Evolutionary conservation across 2,329 filamentous ascomycete genomes (phyloP), one percentile per base, ranked within the genome.

Genomic region (Ophiostoma pallidulum): DNA sequence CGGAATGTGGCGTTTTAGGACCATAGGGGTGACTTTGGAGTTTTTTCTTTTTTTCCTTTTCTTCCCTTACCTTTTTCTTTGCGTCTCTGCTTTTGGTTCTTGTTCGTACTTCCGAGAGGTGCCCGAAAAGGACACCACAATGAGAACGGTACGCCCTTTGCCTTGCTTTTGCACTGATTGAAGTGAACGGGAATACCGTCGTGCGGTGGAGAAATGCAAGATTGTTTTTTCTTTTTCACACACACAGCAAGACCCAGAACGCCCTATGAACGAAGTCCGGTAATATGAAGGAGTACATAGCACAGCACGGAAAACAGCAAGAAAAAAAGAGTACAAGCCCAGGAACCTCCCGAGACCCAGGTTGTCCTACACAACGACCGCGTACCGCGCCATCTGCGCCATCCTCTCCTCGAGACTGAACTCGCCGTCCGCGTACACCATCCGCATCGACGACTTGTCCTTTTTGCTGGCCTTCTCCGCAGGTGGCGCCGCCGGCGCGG

Each of bases 331-430:
- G n/a, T n/a, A n/a, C n/a, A n/a, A n/a, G n/a, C n/a, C n/a, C n/a
- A n/a, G n/a, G n/a, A n/a, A n/a, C n/a, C n/a, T n/a, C n/a, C n/a
- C n/a, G n/a, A n/a, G n/a, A n/a, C n/a, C n/a, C n/a, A n/a, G n/a
- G n/a, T n/a, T n/a, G n/a, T n/a, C 16, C 32, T 41, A 46, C 18
- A 36, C 40, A 3, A 47, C 50, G 20, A 53, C 42, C 0, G 82
- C 80, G 69, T 94, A 95, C 65, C 80, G 82, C 52, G 84, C 73
- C 68, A 92, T 69, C 60, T 71, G 68, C 24, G 87, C 84, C 86
- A 94, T 89, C 67, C 82, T 87, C 73, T 95, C 90, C 69, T 96
- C 90, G 2, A 88, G 86, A 59, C 86, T 92, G 59, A 81, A 70
- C 50, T 84, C 82, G 44, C 84, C 80, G 61, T 94, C 86, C 53